A percentile compares a stretch with the other conserved stretches of the same genome.
phyloP scores from a whole-genome alignment of 768 basidiomycete genomes.

The Boletus eberwhitei region DNA sequence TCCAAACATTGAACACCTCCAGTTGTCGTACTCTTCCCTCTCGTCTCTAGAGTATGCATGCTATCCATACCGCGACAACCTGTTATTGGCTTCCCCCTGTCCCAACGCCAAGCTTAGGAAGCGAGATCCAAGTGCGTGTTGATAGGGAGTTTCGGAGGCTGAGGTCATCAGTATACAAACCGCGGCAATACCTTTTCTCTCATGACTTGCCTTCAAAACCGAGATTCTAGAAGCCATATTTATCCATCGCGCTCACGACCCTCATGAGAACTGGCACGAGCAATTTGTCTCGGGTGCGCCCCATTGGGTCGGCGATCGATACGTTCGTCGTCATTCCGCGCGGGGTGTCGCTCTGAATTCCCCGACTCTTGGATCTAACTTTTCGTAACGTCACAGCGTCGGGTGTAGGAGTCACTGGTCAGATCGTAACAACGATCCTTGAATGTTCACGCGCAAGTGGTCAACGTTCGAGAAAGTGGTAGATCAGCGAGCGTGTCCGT shows the following conservation, averaged over 20 bases:
- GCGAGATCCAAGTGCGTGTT: no score
- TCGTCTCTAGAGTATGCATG: no score
- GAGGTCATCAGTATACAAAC: no score
- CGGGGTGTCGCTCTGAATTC: slow-evolving; percentile 38
- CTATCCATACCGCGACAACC: no score
- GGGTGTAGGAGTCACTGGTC: slow-evolving; percentile 39
- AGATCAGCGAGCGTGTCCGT: background rate
- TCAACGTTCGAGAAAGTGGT: background rate
- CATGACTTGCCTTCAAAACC: background rate
- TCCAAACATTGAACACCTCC: no score
- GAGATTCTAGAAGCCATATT: slow-evolving; percentile 1
- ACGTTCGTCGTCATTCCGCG: slow-evolving; percentile 34
- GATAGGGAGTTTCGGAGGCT: no score
- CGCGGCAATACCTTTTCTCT: no score
- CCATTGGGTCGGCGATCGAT: background rate
- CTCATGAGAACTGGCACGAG: background rate
- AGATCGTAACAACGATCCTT: slow-evolving; percentile 35
- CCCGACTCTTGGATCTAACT: slow-evolving; percentile 36
- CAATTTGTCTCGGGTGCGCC: background rate
- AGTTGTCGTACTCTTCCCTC: no score
- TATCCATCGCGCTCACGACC: background rate
- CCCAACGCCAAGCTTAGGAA: no score
- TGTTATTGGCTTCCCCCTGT: no score
- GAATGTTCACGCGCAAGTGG: background rate
- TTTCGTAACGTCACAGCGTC: slow-evolving; percentile 28